Evolutionary conservation across 768 basidiomycete genomes (phyloP), one percentile per base, ranked within the genome.

Genomic region (Amanita subjunquillea): DNA sequence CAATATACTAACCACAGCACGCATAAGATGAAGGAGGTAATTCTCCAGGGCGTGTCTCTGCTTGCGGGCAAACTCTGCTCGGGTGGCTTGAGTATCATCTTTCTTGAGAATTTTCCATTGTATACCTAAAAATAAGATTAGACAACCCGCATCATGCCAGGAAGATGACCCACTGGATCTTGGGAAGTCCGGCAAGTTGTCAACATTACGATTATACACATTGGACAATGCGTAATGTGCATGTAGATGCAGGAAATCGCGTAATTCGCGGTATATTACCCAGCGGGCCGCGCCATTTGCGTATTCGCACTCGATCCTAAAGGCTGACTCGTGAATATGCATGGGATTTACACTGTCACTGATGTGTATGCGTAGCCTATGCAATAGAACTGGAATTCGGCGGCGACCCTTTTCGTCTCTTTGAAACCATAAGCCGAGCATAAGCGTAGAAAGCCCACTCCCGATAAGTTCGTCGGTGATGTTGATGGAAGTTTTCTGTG

Each of bases 291-390:
- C 84, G 20, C 91, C 91, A 57, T 95, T 93, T 0, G 91, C 95
- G 65, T 99, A 98, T 66, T 96, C 90, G 64, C 93, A 97, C 66
- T 94, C 91, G 58, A 94, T 91, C 13, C 91, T 80, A 64, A 94
- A 94, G 2, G 91, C 82, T 4, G 88, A 81, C 62, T 87, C 87
- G 42, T 79, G 70, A 20, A 79, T 76, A 56, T 91, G 80, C 57
- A 88, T 70, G 4, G 90, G 88, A 67, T 92, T 83, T 25, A 93
- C 62, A 55, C 88, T 91, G 66, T 94, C 91, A 59, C 84, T 90
- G 54, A 94, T 78, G 9, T 87, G 85, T 52, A 94, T 83, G 37
- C 90, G 79, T 44, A 94, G 72, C 23, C 89, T 81, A 62, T 92
- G 85, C 49, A 93, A 73, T 45, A 92, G 71, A 29, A 83, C 66